These are phyloP conservation scores for Plasmopara halstedii DNA, from an alignment of 352 stramenopile genomes.

Conservation along the genomic window DNA sequence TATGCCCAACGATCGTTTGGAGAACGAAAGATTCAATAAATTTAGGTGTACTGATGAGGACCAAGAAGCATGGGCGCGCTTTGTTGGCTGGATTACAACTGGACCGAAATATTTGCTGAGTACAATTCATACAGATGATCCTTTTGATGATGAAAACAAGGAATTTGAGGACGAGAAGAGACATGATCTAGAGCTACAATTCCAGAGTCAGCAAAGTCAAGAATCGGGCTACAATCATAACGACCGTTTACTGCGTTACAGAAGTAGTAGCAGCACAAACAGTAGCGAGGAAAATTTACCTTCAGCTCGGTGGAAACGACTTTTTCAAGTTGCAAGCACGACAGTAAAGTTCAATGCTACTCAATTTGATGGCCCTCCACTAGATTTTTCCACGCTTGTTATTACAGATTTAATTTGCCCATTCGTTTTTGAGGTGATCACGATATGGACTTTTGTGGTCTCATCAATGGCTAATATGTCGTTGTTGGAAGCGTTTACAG, in stretches of 20 bases:
- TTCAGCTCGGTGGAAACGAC: conserved; percentile 64
- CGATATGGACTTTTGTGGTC: conserved; percentile 55
- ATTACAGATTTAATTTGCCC: conserved; percentile 79
- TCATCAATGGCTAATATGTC: conserved; percentile 58
- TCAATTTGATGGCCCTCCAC: conserved; percentile 65
- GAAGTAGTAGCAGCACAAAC: conserved; percentile 22
- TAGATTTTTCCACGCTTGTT: conserved; percentile 82
- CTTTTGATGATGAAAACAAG: conserved; percentile 72
- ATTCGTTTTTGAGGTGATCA: conserved; percentile 72
- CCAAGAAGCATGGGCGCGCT: conserved; percentile 47
- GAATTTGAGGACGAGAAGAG: conserved; percentile 63
- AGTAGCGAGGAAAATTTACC: conserved; percentile 18
- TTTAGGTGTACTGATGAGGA: conserved; percentile 55
- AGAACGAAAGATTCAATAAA: conserved; percentile 34
- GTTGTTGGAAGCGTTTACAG: conserved; percentile 62
- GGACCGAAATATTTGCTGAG: conserved; percentile 31
- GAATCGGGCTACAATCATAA: conserved; percentile 19
- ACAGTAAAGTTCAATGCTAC: conserved; percentile 70
- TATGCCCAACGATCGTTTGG: conserved; percentile 74
- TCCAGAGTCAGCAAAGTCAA: conserved; percentile 42
- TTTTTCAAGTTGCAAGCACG: conserved; percentile 52
- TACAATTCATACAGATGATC: conserved; percentile 51
- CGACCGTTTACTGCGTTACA: conserved; percentile 10
- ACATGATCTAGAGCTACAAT: conserved; percentile 50
- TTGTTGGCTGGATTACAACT: conserved; percentile 33